phyloP scores from a whole-genome alignment of 2,329 filamentous ascomycete species.

The Ophiostoma sp. region DNA sequence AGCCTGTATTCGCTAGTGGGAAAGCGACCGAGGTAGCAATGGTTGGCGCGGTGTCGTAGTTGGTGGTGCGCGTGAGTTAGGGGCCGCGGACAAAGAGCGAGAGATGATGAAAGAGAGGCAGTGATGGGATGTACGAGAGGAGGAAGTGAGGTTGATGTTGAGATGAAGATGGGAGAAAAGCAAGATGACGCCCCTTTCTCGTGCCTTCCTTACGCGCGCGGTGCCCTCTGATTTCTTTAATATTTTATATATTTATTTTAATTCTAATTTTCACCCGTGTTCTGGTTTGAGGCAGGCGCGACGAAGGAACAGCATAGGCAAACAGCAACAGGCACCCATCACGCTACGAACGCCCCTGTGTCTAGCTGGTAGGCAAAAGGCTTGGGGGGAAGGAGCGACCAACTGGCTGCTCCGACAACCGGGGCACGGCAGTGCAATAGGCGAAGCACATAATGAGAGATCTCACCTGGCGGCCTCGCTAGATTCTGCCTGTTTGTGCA shows the following conservation, averaged over 20 bases:
- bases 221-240: background rate
- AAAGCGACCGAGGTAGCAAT: background rate
- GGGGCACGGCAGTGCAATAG: background rate
- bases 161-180: background rate
- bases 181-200: background rate
- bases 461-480: background rate
- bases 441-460: background rate
- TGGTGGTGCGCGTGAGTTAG: background rate
- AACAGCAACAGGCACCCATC: background rate
- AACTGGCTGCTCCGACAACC: background rate
- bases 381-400: background rate
- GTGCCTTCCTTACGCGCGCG: background rate
- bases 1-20: conserved; percentile 5
- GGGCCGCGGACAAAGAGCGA: background rate
- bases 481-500: background rate
- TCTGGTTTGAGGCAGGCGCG: background rate
- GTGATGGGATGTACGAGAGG: background rate
- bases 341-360: background rate
- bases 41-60: background rate
- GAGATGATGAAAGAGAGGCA: background rate
- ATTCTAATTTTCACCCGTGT: background rate
- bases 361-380: background rate
- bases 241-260: background rate
- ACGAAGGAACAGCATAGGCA: background rate
- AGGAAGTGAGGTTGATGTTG: background rate